phyloP scores from a whole-genome alignment of 768 basidiomycete genomes.

The Russula olivacea region DNA sequence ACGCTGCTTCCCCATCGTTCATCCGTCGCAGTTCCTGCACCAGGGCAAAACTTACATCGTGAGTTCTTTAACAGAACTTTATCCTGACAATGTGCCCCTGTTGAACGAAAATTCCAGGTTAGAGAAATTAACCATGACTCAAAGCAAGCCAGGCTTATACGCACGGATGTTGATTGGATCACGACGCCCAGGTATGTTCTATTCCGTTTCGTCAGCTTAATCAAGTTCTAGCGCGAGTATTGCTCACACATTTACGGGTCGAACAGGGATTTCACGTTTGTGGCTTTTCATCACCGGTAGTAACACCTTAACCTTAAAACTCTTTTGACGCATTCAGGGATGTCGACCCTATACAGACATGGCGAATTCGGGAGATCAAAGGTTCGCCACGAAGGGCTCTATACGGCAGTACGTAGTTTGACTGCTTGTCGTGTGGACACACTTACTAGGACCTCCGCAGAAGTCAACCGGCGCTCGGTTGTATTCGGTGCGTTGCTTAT shows the following conservation, averaged over 20 bases:
- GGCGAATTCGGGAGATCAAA: conserved; percentile 63
- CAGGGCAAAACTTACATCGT: conserved; percentile 81
- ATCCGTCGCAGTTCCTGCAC: conserved; percentile 64
- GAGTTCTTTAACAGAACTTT: conserved; percentile 3
- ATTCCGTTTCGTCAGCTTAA: neutral
- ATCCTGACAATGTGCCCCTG: neutral
- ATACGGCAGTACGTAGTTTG: conserved; percentile 59
- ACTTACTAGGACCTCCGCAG: conserved; percentile 33
- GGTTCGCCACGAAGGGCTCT: conserved; percentile 50
- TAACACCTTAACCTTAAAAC: neutral
- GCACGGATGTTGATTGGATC: conserved; percentile 79
- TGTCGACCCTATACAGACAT: conserved; percentile 70
- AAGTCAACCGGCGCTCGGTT: conserved; percentile 55
- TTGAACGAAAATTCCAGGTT: conserved; percentile 41
- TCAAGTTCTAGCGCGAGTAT: neutral
- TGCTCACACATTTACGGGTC: conserved; percentile 1
- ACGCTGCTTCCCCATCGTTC: neutral
- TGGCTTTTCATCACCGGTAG: neutral
- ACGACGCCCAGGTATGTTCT: conserved; percentile 56
- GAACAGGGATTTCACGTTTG: conserved; percentile 72
- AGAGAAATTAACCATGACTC: conserved; percentile 77
- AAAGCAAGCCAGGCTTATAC: conserved; percentile 60
- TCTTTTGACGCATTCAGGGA: conserved; percentile 31
- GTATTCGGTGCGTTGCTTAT: conserved; percentile 57
- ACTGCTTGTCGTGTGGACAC: neutral